Conservation (phyloP, 495 filamentous ascomycete genomes). For the Hyaloscypha bicolor region DNA sequence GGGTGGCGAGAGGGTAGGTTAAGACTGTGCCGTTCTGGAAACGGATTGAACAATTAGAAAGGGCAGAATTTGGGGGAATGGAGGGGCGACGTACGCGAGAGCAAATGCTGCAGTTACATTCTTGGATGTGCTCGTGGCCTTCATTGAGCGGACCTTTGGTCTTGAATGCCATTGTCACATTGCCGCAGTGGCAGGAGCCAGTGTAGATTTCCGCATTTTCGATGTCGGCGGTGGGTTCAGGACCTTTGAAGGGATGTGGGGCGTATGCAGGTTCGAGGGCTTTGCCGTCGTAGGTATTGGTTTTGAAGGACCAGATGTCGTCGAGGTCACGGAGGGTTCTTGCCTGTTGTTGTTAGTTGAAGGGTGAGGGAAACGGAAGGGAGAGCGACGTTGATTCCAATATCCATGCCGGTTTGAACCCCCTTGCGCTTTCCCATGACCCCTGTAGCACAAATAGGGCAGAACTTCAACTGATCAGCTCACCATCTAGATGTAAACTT, state of each 20-base stretch:
- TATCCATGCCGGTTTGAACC: slow-evolving; percentile 4
- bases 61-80: slow-evolving; percentile 27
- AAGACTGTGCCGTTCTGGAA: slow-evolving; percentile 6
- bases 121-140: slow-evolving; percentile 36
- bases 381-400: slow-evolving; percentile 24
- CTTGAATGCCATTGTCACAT: slow-evolving; percentile 44
- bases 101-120: slow-evolving; percentile 48
- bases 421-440: slow-evolving; percentile 11
- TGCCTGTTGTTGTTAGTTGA: slow-evolving; percentile 24
- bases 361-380: neutral
- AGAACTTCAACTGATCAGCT: slow-evolving; percentile 21
- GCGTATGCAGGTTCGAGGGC: slow-evolving; percentile 34
- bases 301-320: slow-evolving; percentile 32
- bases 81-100: slow-evolving; percentile 36
- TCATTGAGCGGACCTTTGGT: slow-evolving; percentile 29
- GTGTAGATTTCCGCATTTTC: slow-evolving; percentile 45
- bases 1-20: neutral
- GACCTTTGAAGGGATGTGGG: slow-evolving; percentile 39
- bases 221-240: slow-evolving; percentile 39
- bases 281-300: slow-evolving; percentile 41
- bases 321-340: slow-evolving; percentile 36
- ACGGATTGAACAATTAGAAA: slow-evolving; percentile 25
- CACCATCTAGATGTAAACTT: neutral
- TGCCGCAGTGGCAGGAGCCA: slow-evolving; percentile 57
- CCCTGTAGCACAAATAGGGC: slow-evolving; percentile 26